These are phyloP conservation scores for Butyriboletus loyo DNA, from an alignment of 768 basidiomycete genomes.

Conservation along the genomic window DNA sequence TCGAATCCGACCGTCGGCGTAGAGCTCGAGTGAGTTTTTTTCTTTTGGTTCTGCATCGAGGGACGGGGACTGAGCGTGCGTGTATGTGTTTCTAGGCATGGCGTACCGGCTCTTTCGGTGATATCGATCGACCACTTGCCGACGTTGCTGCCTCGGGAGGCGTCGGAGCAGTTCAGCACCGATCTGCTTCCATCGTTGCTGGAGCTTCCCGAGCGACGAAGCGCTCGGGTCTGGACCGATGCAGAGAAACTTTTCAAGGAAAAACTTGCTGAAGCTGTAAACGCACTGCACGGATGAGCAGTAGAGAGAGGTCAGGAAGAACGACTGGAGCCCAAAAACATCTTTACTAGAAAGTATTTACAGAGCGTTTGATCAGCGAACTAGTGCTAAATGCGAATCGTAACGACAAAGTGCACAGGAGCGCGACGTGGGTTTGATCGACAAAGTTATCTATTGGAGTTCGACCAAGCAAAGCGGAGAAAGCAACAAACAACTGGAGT, in stretches of 20 bases:
- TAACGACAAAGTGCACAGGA: neutral
- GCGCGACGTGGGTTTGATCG: neutral
- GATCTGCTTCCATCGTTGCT: constrained; percentile 85
- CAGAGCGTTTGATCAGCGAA: neutral
- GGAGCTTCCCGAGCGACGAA: constrained; percentile 63
- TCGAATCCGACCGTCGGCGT: constrained; percentile 88
- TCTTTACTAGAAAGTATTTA: neutral
- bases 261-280: constrained; percentile 54
- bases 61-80: constrained; percentile 14
- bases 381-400: neutral
- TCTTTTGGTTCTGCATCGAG: too few species aligned
- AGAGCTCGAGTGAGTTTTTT: constrained; percentile 62
- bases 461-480: neutral
- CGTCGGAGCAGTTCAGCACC: constrained; percentile 91
- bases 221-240: constrained; percentile 80
- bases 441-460: neutral
- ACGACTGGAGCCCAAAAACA: too few species aligned
- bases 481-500: neutral
- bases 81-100: constrained; percentile 42
- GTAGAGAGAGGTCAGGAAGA: neutral
- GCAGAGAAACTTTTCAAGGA: constrained; percentile 80
- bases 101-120: constrained; percentile 71
- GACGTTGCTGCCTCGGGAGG: constrained; percentile 90
- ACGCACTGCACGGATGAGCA: constrained; percentile 1
- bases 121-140: constrained; percentile 98